Evolutionary conservation across 2,329 filamentous ascomycete species (phyloP), one percentile per base, ranked within the genome.

Genomic region (Sarocladium brachiariae): DNA sequence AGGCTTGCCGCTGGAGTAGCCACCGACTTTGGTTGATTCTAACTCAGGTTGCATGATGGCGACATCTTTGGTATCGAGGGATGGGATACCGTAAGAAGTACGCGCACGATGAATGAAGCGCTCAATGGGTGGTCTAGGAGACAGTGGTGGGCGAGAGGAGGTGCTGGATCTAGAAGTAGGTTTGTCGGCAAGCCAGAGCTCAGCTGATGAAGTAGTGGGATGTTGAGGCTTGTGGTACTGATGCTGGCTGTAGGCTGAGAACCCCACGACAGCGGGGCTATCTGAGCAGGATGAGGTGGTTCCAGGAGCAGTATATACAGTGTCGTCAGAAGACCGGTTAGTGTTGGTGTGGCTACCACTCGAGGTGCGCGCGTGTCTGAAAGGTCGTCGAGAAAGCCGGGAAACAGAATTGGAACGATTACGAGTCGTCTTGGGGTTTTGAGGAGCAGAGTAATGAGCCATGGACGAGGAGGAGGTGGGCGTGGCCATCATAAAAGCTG

Each of bases 1-100:
- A 45, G 51, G 63, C 53, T 51, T 66, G 18, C 66, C 60, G 7
- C 30, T 23, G 23, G 31, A 33, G 13, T 23, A 38, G 48, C 30
- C n/a, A n/a, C n/a, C 31, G 14, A 19, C n/a, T 14, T 51, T 51
- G 21, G 25, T 25, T 21, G 23, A 2, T 10, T 49, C 27, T 49
- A 18, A 16, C 27, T 50, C 50, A 18, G 38, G 25, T n/a, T 43
- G 35, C 31, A 49, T 51, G 21, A 31, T 24, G n/a, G 31, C 33
- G 23, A 37, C 43, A 47, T 51, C 41, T 45, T 51, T 47, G 14
- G 39, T n/a, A 27, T 49, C 46, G 16, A 49, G 11, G 10, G n/a
- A 14, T 16, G 46, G 46, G 13, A 49, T 37, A 11, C 46, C 31
- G 30, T 49, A 27, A 35, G 46, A 11, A 16, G 46, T 49, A 10